Percentiles rank a stretch among this genome's conserved stretches.
phyloP scores from a whole-genome alignment of 805 yeast genomes.

The Yarrowia osloensis region DNA sequence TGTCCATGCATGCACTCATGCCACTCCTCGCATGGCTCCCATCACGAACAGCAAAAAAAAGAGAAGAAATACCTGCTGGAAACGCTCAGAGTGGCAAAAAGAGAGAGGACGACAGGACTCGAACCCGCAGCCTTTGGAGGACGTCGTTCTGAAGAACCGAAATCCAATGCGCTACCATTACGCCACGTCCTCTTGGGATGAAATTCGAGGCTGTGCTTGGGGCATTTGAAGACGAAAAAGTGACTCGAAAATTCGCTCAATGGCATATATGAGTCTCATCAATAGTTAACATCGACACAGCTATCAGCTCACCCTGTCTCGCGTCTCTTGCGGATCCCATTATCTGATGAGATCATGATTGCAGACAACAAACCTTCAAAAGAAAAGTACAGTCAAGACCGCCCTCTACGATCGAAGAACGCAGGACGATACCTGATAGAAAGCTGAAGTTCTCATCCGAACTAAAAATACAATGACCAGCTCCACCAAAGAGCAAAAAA shows the following conservation, averaged over 20 bases:
- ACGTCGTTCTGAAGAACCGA: constrained; percentile 21
- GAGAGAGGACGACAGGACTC: constrained; percentile 20
- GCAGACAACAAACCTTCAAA: too few species aligned
- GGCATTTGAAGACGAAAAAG: neutral
- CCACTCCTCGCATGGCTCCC: neutral
- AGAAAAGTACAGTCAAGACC: too few species aligned
- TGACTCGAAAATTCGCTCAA: neutral
- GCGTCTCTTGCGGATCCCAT: too few species aligned
- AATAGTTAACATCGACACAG: too few species aligned
- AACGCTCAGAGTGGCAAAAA: neutral
- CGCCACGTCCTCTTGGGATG: constrained; percentile 7
- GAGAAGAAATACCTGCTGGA: neutral
- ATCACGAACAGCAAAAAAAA: neutral
- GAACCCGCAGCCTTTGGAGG: constrained; percentile 27
- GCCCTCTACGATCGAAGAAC: too few species aligned
- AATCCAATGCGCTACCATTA: constrained; percentile 24
- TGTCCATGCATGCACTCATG: neutral
- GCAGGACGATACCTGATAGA: too few species aligned
- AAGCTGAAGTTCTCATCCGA: too few species aligned
- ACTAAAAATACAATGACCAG: too few species aligned
- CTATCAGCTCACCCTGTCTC: too few species aligned
- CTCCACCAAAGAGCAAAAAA: neutral
- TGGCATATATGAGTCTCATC: too few species aligned
- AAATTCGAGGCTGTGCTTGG: neutral
- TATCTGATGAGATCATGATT: too few species aligned